Conservation (phyloP, 2,329 filamentous ascomycete species). For the Hortaea werneckii region DNA sequence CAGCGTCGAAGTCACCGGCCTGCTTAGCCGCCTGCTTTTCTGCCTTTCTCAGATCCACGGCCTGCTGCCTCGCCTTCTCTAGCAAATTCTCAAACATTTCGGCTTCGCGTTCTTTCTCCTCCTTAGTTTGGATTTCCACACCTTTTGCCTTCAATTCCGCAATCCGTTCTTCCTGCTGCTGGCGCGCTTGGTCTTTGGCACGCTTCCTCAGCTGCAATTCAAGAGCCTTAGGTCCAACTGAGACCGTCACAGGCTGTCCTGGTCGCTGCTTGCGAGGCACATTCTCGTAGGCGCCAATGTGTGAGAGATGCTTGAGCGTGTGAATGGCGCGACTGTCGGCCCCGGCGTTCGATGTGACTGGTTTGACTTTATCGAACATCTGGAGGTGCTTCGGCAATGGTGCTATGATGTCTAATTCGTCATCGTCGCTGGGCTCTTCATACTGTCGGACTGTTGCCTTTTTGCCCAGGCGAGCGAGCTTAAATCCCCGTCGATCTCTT, state of each 20-base stretch:
- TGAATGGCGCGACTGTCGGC: conserved; percentile 24
- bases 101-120: conserved; percentile 75
- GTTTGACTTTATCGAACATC: conserved; percentile 29
- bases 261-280: conserved; percentile 41
- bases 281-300: conserved; percentile 23
- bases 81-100: conserved; percentile 81
- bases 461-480: conserved; percentile 26
- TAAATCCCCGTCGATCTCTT: conserved; percentile 13
- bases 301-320: conserved; percentile 24
- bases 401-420: conserved; percentile 55
- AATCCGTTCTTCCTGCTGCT: conserved; percentile 67
- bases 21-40: conserved; percentile 63
- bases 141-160: conserved; percentile 70
- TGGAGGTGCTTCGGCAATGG: conserved; percentile 21
- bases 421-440: conserved; percentile 29
- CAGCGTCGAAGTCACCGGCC: conserved; percentile 39
- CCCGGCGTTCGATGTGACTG: conserved; percentile 2
- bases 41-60: conserved; percentile 62
- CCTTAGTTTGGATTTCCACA: conserved; percentile 68
- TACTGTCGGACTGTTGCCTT: conserved; percentile 9
- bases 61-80: conserved; percentile 72
- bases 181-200: conserved; percentile 68
- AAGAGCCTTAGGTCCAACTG: conserved; percentile 61
- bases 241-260: conserved; percentile 38
- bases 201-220: conserved; percentile 57